A percentile compares a stretch with the other conserved stretches of the same genome.
Conservation (phyloP, 306 rosid species). For the Ormosia semicastrata region DNA sequence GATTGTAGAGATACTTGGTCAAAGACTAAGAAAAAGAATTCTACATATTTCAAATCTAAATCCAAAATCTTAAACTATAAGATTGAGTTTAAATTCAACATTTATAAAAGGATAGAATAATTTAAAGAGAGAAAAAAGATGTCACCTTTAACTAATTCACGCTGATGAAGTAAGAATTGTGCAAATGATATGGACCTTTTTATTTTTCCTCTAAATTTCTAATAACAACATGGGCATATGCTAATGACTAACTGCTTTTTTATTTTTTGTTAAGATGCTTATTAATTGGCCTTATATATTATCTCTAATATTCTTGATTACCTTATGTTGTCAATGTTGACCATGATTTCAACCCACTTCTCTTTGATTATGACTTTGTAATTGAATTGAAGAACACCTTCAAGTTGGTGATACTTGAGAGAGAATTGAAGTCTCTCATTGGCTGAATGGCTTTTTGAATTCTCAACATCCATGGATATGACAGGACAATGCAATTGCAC, state of each 20-base stretch:
- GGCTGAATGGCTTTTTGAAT: conserved; percentile 33
- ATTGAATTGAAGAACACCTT: conserved; percentile 84
- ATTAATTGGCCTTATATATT: background rate
- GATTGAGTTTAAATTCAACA: background rate
- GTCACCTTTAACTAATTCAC: background rate
- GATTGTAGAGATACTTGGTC: too few relatives aligned
- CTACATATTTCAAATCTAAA: background rate
- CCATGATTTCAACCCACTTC: conserved; percentile 64
- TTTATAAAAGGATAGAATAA: background rate
- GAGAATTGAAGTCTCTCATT: conserved; percentile 75
- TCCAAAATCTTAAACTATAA: background rate
- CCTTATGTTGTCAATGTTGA: conserved; percentile 84
- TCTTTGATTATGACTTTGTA: conserved; percentile 52
- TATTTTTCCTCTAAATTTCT: background rate
- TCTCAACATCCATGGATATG: conserved; percentile 63
- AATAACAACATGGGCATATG: background rate
- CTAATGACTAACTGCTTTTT: background rate
- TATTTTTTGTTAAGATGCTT: background rate
- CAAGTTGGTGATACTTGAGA: conserved; percentile 74
- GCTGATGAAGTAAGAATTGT: background rate
- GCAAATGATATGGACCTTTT: background rate
- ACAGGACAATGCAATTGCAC: conserved; percentile 85
- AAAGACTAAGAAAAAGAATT: too few relatives aligned
- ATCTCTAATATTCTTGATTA: conserved; percentile 21
- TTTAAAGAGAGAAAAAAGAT: background rate